These are phyloP conservation scores for Solanum sitiens DNA, from an alignment of 257 asterid genomes.

Conservation along the genomic window DNA sequence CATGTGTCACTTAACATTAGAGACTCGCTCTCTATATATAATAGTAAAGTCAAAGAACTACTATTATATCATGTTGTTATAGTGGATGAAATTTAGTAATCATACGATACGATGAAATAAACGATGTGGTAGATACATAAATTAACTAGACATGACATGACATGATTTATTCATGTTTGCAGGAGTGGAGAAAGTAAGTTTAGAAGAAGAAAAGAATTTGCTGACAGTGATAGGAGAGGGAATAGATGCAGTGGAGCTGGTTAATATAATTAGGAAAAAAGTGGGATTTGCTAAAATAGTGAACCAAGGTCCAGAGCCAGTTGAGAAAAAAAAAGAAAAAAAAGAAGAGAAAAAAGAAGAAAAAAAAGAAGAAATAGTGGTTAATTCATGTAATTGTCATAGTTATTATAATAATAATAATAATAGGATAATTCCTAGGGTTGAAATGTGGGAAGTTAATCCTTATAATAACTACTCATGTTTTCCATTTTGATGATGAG, in stretches of 20 bases:
- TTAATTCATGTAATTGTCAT: neutral
- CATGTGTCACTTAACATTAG: neutral
- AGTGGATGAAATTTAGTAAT: neutral
- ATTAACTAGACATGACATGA: neutral
- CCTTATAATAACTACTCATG: neutral
- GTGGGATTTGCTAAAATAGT: constrained; percentile 36
- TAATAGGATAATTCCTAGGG: neutral
- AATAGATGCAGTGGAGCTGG: constrained; percentile 42
- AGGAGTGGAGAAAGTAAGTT: constrained; percentile 38
- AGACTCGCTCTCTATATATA: neutral
- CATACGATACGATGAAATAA: neutral
- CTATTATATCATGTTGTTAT: neutral
- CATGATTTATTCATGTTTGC: neutral
- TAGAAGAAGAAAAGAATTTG: constrained; percentile 30
- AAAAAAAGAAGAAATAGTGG: neutral
- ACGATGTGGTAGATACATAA: neutral
- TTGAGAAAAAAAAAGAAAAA: neutral
- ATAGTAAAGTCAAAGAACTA: neutral
- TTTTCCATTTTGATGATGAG: neutral
- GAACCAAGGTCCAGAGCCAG: constrained; percentile 14
- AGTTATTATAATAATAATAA: neutral
- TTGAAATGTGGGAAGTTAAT: neutral
- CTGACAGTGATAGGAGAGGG: constrained; percentile 52
- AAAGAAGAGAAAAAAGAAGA: neutral
- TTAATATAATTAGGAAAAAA: constrained; percentile 35